Percentiles rank a stretch among this genome's conserved stretches.
These are phyloP conservation scores for Oxytropis ochrocephala DNA, from an alignment of 306 rosid species.

Conservation along the genomic window DNA sequence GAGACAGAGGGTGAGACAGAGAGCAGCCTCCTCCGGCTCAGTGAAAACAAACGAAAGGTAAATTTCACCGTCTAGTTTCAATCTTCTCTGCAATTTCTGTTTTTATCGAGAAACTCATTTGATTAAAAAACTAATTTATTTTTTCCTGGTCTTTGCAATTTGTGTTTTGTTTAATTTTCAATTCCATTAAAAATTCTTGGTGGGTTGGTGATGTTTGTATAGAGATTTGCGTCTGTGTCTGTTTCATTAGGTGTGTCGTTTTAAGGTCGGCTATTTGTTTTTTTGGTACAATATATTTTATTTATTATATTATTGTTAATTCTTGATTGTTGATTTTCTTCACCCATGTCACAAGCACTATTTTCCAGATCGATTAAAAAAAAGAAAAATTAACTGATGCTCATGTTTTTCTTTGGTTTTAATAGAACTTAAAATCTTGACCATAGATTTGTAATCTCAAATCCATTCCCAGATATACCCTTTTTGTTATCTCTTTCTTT, in stretches of 20 bases:
- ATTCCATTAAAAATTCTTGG: not conserved
- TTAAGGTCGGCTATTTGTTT: slow-evolving; percentile 15
- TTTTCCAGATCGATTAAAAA: slow-evolving; percentile 21
- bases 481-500: not conserved
- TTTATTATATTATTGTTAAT: not conserved
- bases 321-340: not conserved
- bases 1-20: slow-evolving; percentile 1
- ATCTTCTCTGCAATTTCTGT: not conserved
- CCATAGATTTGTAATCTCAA: slow-evolving; percentile 55
- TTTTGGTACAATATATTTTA: not conserved
- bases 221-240: slow-evolving; percentile 48
- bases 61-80: not conserved
- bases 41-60: slow-evolving; percentile 24
- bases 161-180: not conserved
- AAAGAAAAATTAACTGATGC: not conserved
- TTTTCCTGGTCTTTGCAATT: not conserved
- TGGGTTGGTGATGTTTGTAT: slow-evolving; percentile 24
- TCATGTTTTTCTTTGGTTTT: not conserved
- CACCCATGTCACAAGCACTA: not conserved
- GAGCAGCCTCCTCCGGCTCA: slow-evolving; percentile 8
- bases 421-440: slow-evolving; percentile 27
- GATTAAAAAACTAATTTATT: not conserved
- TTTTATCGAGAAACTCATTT: not conserved
- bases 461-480: not conserved
- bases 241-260: not conserved